These are phyloP conservation scores for Melaleuca quinquenervia DNA, from an alignment of 345 rosid genomes.

Conservation along the genomic window DNA sequence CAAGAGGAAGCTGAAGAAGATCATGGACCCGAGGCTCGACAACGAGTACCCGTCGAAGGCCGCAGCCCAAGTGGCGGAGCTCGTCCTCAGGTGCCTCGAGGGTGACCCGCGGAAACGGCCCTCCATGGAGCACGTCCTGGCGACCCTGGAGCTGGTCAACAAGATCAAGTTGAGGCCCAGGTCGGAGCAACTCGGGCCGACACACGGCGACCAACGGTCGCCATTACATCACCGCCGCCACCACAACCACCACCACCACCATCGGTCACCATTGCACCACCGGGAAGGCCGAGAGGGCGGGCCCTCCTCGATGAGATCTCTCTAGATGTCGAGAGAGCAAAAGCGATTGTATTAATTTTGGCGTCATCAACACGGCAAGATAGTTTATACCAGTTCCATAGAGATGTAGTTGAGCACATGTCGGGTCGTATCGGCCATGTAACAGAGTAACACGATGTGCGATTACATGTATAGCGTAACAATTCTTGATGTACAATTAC, in stretches of 20 bases:
- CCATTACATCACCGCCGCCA: background rate
- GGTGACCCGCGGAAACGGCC: slow-evolving; percentile 62
- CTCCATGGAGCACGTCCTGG: slow-evolving; percentile 53
- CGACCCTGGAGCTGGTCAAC: slow-evolving; percentile 20
- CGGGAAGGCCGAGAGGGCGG: background rate
- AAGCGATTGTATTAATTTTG: background rate
- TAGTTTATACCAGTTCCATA: background rate
- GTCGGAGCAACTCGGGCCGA: background rate
- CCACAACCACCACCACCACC: background rate
- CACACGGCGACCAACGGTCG: background rate
- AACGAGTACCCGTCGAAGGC: slow-evolving; percentile 37
- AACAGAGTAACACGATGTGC: background rate
- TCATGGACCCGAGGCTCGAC: slow-evolving; percentile 64
- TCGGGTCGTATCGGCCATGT: background rate
- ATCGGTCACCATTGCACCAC: background rate
- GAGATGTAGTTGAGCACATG: background rate
- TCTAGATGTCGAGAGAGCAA: background rate
- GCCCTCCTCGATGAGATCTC: background rate
- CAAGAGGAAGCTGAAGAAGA: slow-evolving; percentile 43
- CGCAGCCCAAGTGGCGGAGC: slow-evolving; percentile 30
- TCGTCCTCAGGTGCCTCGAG: slow-evolving; percentile 42
- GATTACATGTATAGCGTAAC: background rate
- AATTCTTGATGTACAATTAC: no score
- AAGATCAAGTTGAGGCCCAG: background rate
- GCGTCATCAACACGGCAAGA: background rate